Base-by-base conservation (phyloP, 176 grass and related monocot species). In the Ensete glaucum region DNA sequence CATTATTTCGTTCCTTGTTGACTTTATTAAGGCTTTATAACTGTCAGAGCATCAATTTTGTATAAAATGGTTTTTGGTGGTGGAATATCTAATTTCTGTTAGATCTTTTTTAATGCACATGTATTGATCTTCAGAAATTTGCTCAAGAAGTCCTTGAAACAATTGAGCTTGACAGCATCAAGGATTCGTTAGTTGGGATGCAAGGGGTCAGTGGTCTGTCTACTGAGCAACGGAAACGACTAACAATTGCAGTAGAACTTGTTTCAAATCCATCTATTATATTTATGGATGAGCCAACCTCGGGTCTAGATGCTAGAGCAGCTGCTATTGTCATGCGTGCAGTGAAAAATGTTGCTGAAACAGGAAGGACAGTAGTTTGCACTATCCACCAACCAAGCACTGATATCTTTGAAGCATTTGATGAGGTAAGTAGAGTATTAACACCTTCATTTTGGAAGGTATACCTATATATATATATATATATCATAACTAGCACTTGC, bases 221-320 rank as follows among this genome's bases (percentile, higher is more conserved):
- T 1, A 90, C 79, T 1, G 91, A 93, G 66, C 91, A 93, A 83
- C 71, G 82, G 3, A 93, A 90, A 81, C 67, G 87, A 24, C 72
- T 93, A 50, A 93, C 91, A 22, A 85, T 90, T 19, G 87, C 87
- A 34, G 80, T 93, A 49, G 90, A 93, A 77, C 85, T 93, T 52
- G 87, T 93, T 12, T 93, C 90, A 21, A 93, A 93, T 54, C 90
- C 90, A 69, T 89, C 82, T 21, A 82, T 89, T 2, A 81, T 93
- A 81, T 93, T 93, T 69, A 90, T 93, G 87, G 91, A 93, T 74
- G 91, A 93, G 50, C 90, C 90, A 59, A 92, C 90, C 67, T 92
- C 90, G 64, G 84, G 87, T 2, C 62, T 92, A 62, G 90, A 92
- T 54, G 90, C 87, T 62, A 81, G 87, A 72, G 87, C 87, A 19